Evolutionary conservation across 2,329 filamentous ascomycete genomes (phyloP).

Genomic region (Stachybotrys chlorohalonatus): DNA sequence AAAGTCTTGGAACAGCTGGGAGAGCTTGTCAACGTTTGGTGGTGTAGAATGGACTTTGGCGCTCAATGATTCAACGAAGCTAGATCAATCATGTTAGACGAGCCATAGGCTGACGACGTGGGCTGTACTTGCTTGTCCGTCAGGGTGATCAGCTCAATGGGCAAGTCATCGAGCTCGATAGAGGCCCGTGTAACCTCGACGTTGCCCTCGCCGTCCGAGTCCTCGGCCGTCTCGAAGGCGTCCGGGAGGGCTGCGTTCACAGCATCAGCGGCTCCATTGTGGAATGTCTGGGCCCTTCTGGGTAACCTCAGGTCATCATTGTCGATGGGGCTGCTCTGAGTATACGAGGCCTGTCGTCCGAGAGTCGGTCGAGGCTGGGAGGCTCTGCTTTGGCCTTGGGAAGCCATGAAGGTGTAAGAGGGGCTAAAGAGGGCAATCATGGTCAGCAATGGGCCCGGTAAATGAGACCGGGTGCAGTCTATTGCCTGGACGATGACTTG

Average conservation of each 20-base stretch:
- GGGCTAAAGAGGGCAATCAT: slow-evolving; percentile 16
- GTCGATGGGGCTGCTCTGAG: slow-evolving; percentile 15
- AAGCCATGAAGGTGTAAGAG: slow-evolving; percentile 22
- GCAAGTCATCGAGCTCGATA: slow-evolving; percentile 77
- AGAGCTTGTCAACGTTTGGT: slow-evolving; percentile 72
- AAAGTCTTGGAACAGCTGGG: slow-evolving; percentile 89
- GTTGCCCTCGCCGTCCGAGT: slow-evolving; percentile 33
- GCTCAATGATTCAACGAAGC: slow-evolving; percentile 83
- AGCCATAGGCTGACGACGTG: background rate
- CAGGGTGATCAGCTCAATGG: slow-evolving; percentile 85
- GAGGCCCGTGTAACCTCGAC: slow-evolving; percentile 42
- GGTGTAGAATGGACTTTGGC: slow-evolving; percentile 81
- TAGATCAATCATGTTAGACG: slow-evolving; percentile 23
- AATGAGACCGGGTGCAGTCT: background rate
- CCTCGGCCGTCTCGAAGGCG: slow-evolving; percentile 38
- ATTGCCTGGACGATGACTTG: background rate
- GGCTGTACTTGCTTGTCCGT: slow-evolving; percentile 63
- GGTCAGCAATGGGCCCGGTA: slow-evolving; percentile 6
- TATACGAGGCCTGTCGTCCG: slow-evolving; percentile 20
- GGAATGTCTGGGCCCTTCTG: slow-evolving; percentile 39
- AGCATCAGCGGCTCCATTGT: slow-evolving; percentile 25
- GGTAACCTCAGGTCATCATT: slow-evolving; percentile 21
- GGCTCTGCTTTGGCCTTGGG: slow-evolving; percentile 17
- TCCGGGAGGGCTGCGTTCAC: slow-evolving; percentile 22
- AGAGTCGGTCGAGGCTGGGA: slow-evolving; percentile 18